Conservation (phyloP, 306 rosid species). For the cucumber (Cucumis sativus) region Cucumber_9930_V3 NC_026661.2:16269501-16270000, state of each 20-base stretch:
- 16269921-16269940: conserved; percentile 99
- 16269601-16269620: background rate
- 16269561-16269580: background rate
- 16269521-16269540: background rate
- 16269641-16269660: background rate
- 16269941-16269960: conserved; percentile 96
- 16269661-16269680: background rate
- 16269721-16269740: conserved; percentile 98
- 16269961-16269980: background rate
- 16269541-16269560: background rate
- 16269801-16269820: conserved; percentile 56
- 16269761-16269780: conserved; percentile 70
- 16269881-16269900: conserved; percentile 91
- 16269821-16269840: conserved; percentile 79
- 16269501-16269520: background rate
- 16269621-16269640: background rate
- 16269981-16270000: too few relatives aligned
- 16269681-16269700: conserved; percentile 11
- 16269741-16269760: conserved; percentile 78
- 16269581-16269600: background rate
- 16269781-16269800: conserved; percentile 49
- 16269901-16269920: conserved; percentile 83
- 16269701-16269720: conserved; percentile 95
- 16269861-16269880: conserved; percentile 97
- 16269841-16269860: conserved; percentile 98